These are phyloP conservation scores for Ophiostoma australiae DNA, from an alignment of 2,329 filamentous ascomycete species.

Conservation along the genomic window DNA sequence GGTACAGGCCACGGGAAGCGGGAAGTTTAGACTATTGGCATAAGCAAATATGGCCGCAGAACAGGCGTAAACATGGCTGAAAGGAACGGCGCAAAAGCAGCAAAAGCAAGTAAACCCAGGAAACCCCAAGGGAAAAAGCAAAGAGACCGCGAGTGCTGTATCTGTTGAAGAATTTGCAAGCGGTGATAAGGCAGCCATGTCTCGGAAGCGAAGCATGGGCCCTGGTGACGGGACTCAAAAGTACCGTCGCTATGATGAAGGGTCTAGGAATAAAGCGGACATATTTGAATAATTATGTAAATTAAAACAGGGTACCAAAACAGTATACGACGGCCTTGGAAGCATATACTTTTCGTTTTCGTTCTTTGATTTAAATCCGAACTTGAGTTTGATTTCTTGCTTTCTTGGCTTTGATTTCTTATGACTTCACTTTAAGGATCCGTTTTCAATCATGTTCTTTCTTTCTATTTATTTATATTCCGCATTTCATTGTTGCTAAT, in stretches of 20 bases:
- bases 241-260: neutral
- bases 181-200: neutral
- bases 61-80: neutral
- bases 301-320: too few relatives aligned
- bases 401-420: neutral
- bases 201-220: conserved; percentile 2
- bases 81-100: neutral
- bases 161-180: conserved; percentile 3
- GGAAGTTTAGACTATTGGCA: too few relatives aligned
- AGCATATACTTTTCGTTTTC: too few relatives aligned
- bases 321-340: too few relatives aligned
- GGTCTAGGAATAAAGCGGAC: too few relatives aligned
- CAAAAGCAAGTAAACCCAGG: neutral
- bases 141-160: neutral
- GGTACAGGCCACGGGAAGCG: too few relatives aligned
- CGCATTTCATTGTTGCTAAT: too few relatives aligned
- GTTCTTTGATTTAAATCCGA: neutral
- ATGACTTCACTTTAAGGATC: neutral
- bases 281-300: too few relatives aligned
- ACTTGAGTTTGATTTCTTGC: neutral
- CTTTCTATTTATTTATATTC: neutral
- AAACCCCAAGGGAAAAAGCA: neutral
- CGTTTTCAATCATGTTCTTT: neutral
- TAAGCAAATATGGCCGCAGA: neutral
- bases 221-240: neutral